phyloP scores from a whole-genome alignment of 805 yeast genomes.

The Wickerhamiella australiensis region DNA sequence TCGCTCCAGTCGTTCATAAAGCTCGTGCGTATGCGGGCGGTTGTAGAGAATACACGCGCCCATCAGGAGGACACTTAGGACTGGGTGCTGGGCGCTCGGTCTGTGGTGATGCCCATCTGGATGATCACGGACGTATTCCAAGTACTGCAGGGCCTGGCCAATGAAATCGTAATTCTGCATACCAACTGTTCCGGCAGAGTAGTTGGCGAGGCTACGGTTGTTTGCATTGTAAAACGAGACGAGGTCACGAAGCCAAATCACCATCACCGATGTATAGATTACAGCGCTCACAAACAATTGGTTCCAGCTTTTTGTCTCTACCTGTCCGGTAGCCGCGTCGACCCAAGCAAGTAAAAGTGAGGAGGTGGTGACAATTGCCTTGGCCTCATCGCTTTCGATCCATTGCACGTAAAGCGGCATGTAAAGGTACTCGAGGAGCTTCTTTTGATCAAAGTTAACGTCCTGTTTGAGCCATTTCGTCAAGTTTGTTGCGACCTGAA shows the following conservation, averaged over 20 bases:
- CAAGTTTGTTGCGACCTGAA: slow-evolving; percentile 23
- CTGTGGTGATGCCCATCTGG: slow-evolving; percentile 7
- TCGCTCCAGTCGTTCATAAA: slow-evolving; percentile 18
- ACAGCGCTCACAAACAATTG: slow-evolving; percentile 23
- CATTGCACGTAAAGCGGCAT: slow-evolving; percentile 24
- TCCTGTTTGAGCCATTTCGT: slow-evolving; percentile 18
- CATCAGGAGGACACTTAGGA: slow-evolving; percentile 16
- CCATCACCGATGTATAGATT: slow-evolving; percentile 23
- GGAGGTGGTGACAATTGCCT: slow-evolving; percentile 22
- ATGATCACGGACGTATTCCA: slow-evolving; percentile 14
- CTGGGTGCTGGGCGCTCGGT: slow-evolving; percentile 9
- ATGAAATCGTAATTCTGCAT: slow-evolving; percentile 20
- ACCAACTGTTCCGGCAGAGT: slow-evolving; percentile 10
- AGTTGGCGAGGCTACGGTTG: slow-evolving; percentile 1
- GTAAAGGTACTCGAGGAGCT: slow-evolving; percentile 22
- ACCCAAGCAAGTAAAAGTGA: slow-evolving; percentile 23
- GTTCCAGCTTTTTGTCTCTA: slow-evolving; percentile 15
- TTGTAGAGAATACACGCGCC: slow-evolving; percentile 20
- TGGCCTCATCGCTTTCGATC: slow-evolving; percentile 24
- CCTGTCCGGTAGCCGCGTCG: slow-evolving; percentile 21
- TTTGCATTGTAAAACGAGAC: slow-evolving; percentile 10
- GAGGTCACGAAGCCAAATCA: slow-evolving; percentile 24
- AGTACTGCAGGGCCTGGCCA: slow-evolving; percentile 21
- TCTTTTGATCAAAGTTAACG: slow-evolving; percentile 6
- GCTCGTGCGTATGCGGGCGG: slow-evolving; percentile 17